These are phyloP conservation scores for Colletotrichum sp. DNA, from an alignment of 2,329 filamentous ascomycete species.

Conservation along the genomic window DNA sequence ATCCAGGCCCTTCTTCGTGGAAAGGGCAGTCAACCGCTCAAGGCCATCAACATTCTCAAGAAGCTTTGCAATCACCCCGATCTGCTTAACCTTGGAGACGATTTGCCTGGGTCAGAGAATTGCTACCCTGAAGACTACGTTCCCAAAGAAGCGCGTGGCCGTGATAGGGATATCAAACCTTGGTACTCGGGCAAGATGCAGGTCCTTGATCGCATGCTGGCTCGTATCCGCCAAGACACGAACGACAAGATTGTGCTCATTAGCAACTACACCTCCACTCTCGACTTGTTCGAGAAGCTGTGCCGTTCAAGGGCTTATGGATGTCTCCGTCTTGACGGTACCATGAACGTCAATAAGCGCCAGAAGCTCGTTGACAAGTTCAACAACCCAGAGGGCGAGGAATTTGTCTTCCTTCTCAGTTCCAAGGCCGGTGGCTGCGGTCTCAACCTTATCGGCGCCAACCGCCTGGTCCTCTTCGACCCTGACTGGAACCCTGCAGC, in stretches of 20 bases:
- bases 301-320: constrained; percentile 88
- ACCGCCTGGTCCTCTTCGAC: constrained; percentile 94
- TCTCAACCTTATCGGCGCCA: constrained; percentile 93
- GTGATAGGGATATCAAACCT: constrained; percentile 89
- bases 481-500: constrained; percentile 98
- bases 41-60: constrained; percentile 95
- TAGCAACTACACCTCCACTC: constrained; percentile 96
- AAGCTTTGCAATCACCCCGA: constrained; percentile 99
- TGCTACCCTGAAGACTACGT: constrained; percentile 87
- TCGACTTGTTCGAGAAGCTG: constrained; percentile 91
- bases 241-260: constrained; percentile 99
- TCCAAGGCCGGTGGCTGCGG: constrained; percentile 97
- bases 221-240: constrained; percentile 91
- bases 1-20: constrained; percentile 91
- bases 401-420: constrained; percentile 95
- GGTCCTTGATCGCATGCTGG: constrained; percentile 97
- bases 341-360: constrained; percentile 97
- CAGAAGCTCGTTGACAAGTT: constrained; percentile 98
- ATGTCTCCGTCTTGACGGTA: constrained; percentile 87
- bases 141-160: constrained; percentile 83
- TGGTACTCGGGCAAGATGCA: constrained; percentile 99
- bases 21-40: constrained; percentile 94
- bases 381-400: constrained; percentile 87
- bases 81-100: constrained; percentile 80
- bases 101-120: constrained; percentile 85